These are phyloP conservation scores for Silene latifolia DNA, from an alignment of 148 eudicot genomes.

Conservation along the genomic window DNA sequence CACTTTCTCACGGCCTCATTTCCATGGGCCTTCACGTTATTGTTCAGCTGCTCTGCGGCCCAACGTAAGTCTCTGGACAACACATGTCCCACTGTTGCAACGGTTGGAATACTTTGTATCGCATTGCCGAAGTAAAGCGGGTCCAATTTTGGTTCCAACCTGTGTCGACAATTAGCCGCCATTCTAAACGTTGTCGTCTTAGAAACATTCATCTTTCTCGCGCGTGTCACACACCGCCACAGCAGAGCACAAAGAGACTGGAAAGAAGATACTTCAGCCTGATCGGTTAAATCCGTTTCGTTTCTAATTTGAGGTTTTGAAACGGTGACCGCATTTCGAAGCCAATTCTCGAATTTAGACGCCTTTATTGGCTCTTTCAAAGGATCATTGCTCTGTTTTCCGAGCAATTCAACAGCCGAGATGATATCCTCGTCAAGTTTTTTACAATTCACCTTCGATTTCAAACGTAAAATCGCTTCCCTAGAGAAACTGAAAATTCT, in stretches of 20 bases:
- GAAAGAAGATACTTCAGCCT: slow-evolving; percentile 65
- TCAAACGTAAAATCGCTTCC: slow-evolving; percentile 53
- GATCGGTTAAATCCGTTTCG: slow-evolving; percentile 25
- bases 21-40: slow-evolving; percentile 50
- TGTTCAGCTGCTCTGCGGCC: slow-evolving; percentile 72
- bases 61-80: slow-evolving; percentile 50
- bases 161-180: slow-evolving; percentile 84
- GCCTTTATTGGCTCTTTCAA: slow-evolving; percentile 24
- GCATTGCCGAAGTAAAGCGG: slow-evolving; percentile 78
- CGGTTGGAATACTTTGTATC: slow-evolving; percentile 75
- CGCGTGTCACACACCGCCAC: slow-evolving; percentile 79
- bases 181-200: slow-evolving; percentile 74
- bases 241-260: slow-evolving; percentile 65
- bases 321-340: slow-evolving; percentile 33
- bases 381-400: slow-evolving; percentile 60
- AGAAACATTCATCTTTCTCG: slow-evolving; percentile 35
- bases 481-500: slow-evolving; percentile 66
- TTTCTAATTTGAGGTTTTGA: slow-evolving; percentile 22
- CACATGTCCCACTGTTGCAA: slow-evolving; percentile 52
- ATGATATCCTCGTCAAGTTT: slow-evolving; percentile 20
- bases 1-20: slow-evolving; percentile 42
- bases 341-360: slow-evolving; percentile 32
- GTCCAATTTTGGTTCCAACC: slow-evolving; percentile 66
- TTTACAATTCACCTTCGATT: slow-evolving; percentile 43
- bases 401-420: slow-evolving; percentile 42